Base-by-base conservation (phyloP, 2,329 filamentous ascomycete genomes). In the Trichoderma sp. region DNA sequence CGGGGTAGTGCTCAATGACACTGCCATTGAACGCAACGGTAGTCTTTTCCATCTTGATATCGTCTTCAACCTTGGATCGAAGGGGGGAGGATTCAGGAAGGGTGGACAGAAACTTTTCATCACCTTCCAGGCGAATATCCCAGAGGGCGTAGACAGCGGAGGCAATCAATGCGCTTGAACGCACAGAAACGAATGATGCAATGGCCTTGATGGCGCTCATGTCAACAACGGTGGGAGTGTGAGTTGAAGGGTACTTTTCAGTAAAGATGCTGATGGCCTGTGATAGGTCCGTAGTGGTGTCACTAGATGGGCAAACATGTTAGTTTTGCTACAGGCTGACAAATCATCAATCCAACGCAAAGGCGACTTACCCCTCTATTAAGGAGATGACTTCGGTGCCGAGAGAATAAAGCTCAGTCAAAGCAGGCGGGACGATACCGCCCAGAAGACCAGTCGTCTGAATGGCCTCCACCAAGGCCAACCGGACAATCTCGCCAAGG, bases 1-100 rank as follows among this genome's bases (percentile, higher is more conserved):
- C 83, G 0, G 93, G 92, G 77, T 95, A 95, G 76, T 91, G 90
- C 81, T 95, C 92, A 66, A 95, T 90, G 64, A 95, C 92, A 32
- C 90, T 92, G 58, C 93, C 93, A 77, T 93, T 94, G 81, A 91
- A 95, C 4, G 91, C 91, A n/a, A 95, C 88, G 2, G 88, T 86
- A 3, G 88, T 90, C 71, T 83, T 81, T 39, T 79, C 77, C 8
- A 86, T 78, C 57, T 83, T 80, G 2, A 82, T 82, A 74, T 89
- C 89, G 18, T 82, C 81, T 75, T 90, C 88, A 0, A 87, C 82
- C 43, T 86, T 85, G 11, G 78, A 74, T 66, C 84, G 83, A 39
- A 79, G 73, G 5, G 78, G 71, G 14, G 82, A 82, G 21, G 75
- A 77, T 11, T 78, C 70, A 14, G 79, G 73, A 4, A 82, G 76